Evolutionary conservation across 1,284 basidiomycete species (phyloP).

Genomic region (Volvariella surrecta): DNA sequence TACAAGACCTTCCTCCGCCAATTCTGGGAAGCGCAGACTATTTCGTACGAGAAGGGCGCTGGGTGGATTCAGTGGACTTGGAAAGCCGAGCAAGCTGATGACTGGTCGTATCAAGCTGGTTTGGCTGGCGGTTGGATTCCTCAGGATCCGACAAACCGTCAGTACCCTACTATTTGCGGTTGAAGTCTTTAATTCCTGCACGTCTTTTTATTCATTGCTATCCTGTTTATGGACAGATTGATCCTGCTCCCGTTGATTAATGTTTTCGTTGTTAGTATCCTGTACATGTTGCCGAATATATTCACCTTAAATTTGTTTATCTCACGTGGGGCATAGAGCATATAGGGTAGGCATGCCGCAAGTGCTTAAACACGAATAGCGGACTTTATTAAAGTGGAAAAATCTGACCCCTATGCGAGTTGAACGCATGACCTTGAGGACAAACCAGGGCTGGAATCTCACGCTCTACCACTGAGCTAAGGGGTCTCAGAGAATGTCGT

Average conservation of each 20-base stretch:
- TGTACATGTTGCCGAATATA: no score
- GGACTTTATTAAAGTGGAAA: conserved; percentile 10
- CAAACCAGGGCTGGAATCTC: conserved; percentile 20
- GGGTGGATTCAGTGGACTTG: conserved; percentile 74
- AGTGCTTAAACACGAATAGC: not conserved
- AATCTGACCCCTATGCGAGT: conserved; percentile 24
- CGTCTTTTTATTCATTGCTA: not conserved
- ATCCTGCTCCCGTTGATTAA: no score
- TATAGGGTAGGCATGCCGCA: no score
- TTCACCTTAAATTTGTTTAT: no score
- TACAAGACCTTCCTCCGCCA: conserved; percentile 83
- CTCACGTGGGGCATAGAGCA: no score
- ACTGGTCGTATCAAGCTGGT: conserved; percentile 75
- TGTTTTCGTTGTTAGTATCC: no score
- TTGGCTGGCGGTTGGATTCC: conserved; percentile 83
- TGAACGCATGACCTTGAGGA: conserved; percentile 27
- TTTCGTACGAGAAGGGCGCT: conserved; percentile 47
- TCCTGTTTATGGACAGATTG: no score
- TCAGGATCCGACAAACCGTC: conserved; percentile 26
- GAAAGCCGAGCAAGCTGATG: conserved; percentile 66
- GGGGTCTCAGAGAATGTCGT: conserved; percentile 11
- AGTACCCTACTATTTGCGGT: conserved; percentile 33
- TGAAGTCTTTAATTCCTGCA: conserved; percentile 14
- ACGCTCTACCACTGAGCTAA: conserved; percentile 26
- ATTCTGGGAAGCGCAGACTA: conserved; percentile 81